Evolutionary conservation across 768 basidiomycete genomes (phyloP).

Genomic region (Tulasnella sp.): DNA sequence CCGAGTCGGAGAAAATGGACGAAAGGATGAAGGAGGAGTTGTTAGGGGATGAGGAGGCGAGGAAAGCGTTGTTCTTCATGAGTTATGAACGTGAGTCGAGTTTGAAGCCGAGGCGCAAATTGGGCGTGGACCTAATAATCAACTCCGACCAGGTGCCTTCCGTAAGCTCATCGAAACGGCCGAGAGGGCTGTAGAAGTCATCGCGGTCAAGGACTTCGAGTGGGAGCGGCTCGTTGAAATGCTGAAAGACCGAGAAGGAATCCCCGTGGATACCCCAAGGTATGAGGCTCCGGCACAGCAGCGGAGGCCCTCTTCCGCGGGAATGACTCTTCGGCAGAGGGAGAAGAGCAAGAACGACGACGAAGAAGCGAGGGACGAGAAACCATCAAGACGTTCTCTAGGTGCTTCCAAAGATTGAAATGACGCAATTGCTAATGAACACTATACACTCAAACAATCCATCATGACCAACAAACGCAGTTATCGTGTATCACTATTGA

Average conservation of each 20-base stretch:
- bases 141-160: slow-evolving; percentile 9
- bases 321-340: neutral
- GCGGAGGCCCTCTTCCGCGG: neutral
- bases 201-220: slow-evolving; percentile 17
- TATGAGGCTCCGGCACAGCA: neutral
- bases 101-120: neutral
- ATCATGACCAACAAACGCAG: neutral
- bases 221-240: slow-evolving; percentile 18
- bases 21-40: slow-evolving; percentile 37
- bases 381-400: neutral
- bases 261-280: neutral
- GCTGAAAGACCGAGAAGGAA: slow-evolving; percentile 8
- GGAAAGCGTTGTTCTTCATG: slow-evolving; percentile 40
- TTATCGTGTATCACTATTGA: too few species aligned
- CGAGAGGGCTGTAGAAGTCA: slow-evolving; percentile 17
- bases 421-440: neutral
- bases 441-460: neutral
- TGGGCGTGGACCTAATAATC: neutral
- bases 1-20: slow-evolving; percentile 30
- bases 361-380: neutral
- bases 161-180: slow-evolving; percentile 23
- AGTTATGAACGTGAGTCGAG: slow-evolving; percentile 34
- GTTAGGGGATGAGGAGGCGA: slow-evolving; percentile 37
- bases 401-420: neutral
- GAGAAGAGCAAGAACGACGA: neutral